Base-by-base conservation (phyloP, 805 yeast genomes). In the Barnettozyma vustinii region DNA sequence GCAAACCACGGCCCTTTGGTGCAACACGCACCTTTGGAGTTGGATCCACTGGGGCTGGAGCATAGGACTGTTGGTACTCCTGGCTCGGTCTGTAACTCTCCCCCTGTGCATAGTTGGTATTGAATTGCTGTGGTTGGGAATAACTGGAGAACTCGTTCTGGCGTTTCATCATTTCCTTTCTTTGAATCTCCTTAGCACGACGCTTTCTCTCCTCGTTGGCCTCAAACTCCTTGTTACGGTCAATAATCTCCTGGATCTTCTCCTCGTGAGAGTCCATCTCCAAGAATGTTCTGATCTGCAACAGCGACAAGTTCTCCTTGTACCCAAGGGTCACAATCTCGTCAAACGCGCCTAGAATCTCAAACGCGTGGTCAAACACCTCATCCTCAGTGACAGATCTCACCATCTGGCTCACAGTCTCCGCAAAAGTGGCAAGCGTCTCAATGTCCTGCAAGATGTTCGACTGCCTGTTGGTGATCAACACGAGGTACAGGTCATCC, bases 261-360 rank as follows among this genome's bases (percentile, higher is more conserved):
- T 94, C 99, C 70, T 94, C 99, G 66, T 94, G 97, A 37, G 96
- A 87, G 70, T 94, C 98, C 98, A 94, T 92, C 64, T 89, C 92
- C 72, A 94, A 74, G 69, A 87, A 92, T 12, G 95, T 87, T 66
- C 80, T 81, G 55, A 94, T 86, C 71, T 94, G 98, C 51, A 82
- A 67, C 55, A 84, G 66, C 1, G 94, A 80, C 56, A 92, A 72
- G 67, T 89, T 86, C 67, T 94, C 99, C 56, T 87, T 82, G 72
- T 84, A 89, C 16, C 99, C 99, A 69, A 88, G 74, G 46, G 82
- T 81, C 57, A 94, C 81, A 48, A 94, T 87, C 70, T 94, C 99
- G 67, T 94, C 99, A 62, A 94, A 92, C 3, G 97, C 95, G 62
- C 86, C 80, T 58, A 92, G 72, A 52, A 94, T 81, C 62, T 89